Evolutionary conservation across 208 protist genomes (phyloP), one percentile per base, ranked within the genome.

Genomic region (Wallacemonas sp.): DNA sequence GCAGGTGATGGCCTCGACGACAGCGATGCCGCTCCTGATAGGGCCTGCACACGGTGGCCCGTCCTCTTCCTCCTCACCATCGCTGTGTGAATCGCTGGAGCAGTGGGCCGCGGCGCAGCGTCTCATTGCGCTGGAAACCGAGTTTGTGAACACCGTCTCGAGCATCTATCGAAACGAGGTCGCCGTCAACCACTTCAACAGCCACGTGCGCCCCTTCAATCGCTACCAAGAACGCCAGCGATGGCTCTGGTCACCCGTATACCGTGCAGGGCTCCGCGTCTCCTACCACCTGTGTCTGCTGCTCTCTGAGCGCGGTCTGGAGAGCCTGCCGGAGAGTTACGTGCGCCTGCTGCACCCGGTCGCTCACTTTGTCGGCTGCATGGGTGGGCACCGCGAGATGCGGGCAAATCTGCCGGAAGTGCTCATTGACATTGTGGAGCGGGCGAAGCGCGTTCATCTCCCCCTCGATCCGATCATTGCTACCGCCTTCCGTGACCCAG

Each of bases 321-420:
- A 90, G 57, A 65, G 74, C 21, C 61, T 90, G 4, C 78, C 88
- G 0, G 68, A 74, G 46, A 54, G 73, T 14, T 82, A 88, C 27
- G 68, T 88, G 34, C 64, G 72, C 0, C 81, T 94, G 27, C 77
- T 91, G 19, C 73, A 81, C 26, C 77, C 83, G 2, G 81, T 91
- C 6, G 76, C 85, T 12, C 33, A 74, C n/a, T 86, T 94, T 52
- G 52, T 83, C 2, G 75, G 79, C 1, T 94, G 85, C 69, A 58
- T 72, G n/a, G 85, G 85, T 9, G 88, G 88, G 19, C 85, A 94
- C 58, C 80, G 81, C 1, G 85, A 94, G 77, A 70, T 94, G 71
- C 76, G 81, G 2, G 58, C 62, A 32, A 82, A 87, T 49, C 64
- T 90, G 27, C 62, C 65, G 24, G 61, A 88, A 43, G 70, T 83